These are phyloP conservation scores for Beauveria medogensis DNA, from an alignment of 2,329 filamentous ascomycete species.

Conservation along the genomic window DNA sequence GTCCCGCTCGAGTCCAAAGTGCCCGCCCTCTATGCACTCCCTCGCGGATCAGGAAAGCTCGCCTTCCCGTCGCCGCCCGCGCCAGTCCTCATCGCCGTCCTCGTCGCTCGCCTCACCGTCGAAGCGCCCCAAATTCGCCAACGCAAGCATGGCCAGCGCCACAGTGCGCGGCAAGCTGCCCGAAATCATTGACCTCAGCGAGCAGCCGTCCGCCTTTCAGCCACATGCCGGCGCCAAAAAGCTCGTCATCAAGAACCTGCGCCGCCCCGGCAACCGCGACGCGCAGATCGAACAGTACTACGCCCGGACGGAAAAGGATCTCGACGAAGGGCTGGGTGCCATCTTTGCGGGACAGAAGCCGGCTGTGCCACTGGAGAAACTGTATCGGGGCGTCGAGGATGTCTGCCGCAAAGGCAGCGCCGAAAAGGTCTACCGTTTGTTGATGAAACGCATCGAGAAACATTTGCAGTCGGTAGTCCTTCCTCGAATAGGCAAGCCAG, in stretches of 20 bases:
- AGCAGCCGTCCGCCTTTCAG: conserved; percentile 46
- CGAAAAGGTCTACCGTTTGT: conserved; percentile 54
- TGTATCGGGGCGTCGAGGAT: conserved; percentile 89
- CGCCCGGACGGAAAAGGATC: conserved; percentile 62
- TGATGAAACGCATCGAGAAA: conserved; percentile 57
- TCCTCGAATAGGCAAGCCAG: conserved; percentile 41
- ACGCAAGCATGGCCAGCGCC: conserved; percentile 25
- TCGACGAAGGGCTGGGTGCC: conserved; percentile 63
- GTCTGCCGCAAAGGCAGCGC: conserved; percentile 74
- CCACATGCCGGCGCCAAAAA: conserved; percentile 72
- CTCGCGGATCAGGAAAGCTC: conserved; percentile 21
- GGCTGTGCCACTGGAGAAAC: conserved; percentile 69
- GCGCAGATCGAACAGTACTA: conserved; percentile 71
- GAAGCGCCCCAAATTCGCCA: conserved; percentile 26
- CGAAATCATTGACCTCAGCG: conserved; percentile 28
- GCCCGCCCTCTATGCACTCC: conserved; percentile 24
- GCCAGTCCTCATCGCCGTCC: conserved; percentile 28
- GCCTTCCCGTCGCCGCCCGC: conserved; percentile 31
- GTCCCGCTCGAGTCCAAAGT: background rate
- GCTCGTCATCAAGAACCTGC: conserved; percentile 89
- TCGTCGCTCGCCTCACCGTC: conserved; percentile 16
- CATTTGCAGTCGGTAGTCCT: conserved; percentile 59
- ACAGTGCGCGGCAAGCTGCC: conserved; percentile 33
- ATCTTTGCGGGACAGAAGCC: conserved; percentile 62
- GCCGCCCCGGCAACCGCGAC: conserved; percentile 45